Evolutionary conservation across 768 basidiomycete genomes (phyloP).

Genomic region (Cytidiella melzeri): DNA sequence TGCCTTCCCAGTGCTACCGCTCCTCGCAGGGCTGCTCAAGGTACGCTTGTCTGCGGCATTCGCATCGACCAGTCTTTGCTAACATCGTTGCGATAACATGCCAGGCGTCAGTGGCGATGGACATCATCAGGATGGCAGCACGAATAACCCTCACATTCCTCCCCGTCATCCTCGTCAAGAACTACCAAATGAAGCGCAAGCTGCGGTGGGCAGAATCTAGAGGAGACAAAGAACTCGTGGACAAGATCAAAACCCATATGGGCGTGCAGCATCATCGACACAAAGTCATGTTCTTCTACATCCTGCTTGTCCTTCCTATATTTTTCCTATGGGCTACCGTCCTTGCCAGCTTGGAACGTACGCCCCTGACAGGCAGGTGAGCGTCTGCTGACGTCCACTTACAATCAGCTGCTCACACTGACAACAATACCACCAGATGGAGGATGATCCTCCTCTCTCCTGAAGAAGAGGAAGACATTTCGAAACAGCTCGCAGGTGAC

Average conservation of each 20-base stretch:
- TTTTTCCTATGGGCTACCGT: constrained; percentile 19
- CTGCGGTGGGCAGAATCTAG: constrained; percentile 46
- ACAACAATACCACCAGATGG: too few relatives aligned
- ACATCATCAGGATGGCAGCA: constrained; percentile 60
- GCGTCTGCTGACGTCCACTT: too few relatives aligned
- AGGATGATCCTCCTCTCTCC: constrained; percentile 85
- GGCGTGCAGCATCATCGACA: constrained; percentile 44
- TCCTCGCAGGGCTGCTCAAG: constrained; percentile 64
- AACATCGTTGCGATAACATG: constrained; percentile 1
- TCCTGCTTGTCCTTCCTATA: constrained; percentile 47
- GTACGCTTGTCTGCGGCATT: constrained; percentile 29
- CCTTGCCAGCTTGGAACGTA: constrained; percentile 43
- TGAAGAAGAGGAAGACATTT: constrained; percentile 87
- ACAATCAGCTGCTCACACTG: too few relatives aligned
- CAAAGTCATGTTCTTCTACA: constrained; percentile 41
- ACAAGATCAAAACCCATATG: constrained; percentile 46
- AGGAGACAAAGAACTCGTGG: constrained; percentile 29
- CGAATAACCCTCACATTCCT: constrained; percentile 72
- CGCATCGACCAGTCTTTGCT: not conserved
- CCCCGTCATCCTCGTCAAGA: constrained; percentile 60
- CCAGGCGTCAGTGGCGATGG: constrained; percentile 70
- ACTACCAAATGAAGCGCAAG: constrained; percentile 41
- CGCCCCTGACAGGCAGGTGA: constrained; percentile 82
- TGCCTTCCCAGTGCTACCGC: constrained; percentile 38
- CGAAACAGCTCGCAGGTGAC: constrained; percentile 70